phyloP scores from a whole-genome alignment of 2,329 filamentous ascomycete genomes.

The Celoporthe dispersa region DNA sequence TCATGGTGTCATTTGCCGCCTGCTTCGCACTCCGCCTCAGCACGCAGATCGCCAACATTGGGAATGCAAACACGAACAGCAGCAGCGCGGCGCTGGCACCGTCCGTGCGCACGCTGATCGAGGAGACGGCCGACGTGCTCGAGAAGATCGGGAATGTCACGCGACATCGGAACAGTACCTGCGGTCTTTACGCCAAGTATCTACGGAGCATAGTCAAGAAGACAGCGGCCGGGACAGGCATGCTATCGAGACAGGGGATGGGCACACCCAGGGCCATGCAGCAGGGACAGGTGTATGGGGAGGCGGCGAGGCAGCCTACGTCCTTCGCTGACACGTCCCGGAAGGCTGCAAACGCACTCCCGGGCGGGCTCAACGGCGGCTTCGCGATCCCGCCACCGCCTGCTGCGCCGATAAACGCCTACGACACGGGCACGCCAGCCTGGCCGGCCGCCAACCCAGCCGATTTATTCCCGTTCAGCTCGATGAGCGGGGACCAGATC shows the following conservation, averaged over 20 bases:
- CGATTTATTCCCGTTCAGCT: conserved; percentile 64
- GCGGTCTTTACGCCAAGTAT: conserved; percentile 54
- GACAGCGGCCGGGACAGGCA: conserved; percentile 35
- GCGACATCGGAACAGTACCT: conserved; percentile 68
- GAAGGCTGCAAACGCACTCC: neutral
- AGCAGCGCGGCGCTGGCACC: conserved; percentile 51
- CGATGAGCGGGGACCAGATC: conserved; percentile 73
- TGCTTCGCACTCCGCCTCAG: conserved; percentile 71
- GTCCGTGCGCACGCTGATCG: conserved; percentile 66
- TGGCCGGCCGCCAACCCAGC: conserved; percentile 44
- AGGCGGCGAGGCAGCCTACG: neutral
- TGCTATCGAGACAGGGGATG: conserved; percentile 18
- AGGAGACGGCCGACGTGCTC: conserved; percentile 70
- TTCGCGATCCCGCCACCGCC: conserved; percentile 30
- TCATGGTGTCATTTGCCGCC: conserved; percentile 78
- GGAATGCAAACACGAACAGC: conserved; percentile 39
- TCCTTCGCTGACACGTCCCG: conserved; percentile 9
- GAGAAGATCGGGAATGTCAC: conserved; percentile 71
- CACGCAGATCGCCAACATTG: conserved; percentile 60
- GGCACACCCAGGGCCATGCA: conserved; percentile 19
- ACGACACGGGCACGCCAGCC: conserved; percentile 33
- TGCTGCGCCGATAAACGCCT: conserved; percentile 33
- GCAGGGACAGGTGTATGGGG: conserved; percentile 4
- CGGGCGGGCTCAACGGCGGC: conserved; percentile 5
- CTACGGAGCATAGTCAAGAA: conserved; percentile 49